Evolutionary conservation across 2,329 filamentous ascomycete species (phyloP), one percentile per base, ranked within the genome.

Genomic region (Emmonsia crescens): DNA sequence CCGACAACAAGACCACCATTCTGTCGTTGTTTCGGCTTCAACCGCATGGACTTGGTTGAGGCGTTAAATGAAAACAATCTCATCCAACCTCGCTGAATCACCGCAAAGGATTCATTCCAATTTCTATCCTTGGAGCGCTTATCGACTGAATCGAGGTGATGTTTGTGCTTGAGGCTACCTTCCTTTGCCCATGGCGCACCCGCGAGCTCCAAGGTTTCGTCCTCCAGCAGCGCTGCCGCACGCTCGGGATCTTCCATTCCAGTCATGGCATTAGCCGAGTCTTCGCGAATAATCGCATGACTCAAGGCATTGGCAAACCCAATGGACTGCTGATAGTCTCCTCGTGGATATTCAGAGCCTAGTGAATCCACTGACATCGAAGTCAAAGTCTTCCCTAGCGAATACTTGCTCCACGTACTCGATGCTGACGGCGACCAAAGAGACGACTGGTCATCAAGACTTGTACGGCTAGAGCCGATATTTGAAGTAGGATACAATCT

Each of bases 181-280:
- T 99, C 94, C 76, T 99, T 99, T 33, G 95, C 88, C 94, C 94
- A 99, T 0, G 94, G 94, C n/a, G 94, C 90, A 29, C 94, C 94
- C 12, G 89, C 86, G 46, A 99, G 85, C 71, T 96, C 92, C 14
- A 99, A 82, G 0, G 88, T 91, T 70, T 99, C 94, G 69, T 97
- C 94, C 69, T 96, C 93, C 0, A 97, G 83, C 10, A 96, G 78
- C 31, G 88, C 85, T 5, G 83, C 79, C 1, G 78, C 78, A 56
- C 80, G 80, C 40, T 85, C 76, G 52, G 85, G 83, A 36, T 87
- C 85, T 67, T 87, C 86, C 65, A 78, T 67, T 78, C 79, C 70
- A 75, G 66, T 77, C 67, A 79, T 76, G 1, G 79, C 77, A 49
- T 80, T 80, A 12, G 82, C 81, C 19, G 83, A 75, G 67, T 83